phyloP scores from a whole-genome alignment of 768 basidiomycete genomes.

The Calocera viscosa region DNA sequence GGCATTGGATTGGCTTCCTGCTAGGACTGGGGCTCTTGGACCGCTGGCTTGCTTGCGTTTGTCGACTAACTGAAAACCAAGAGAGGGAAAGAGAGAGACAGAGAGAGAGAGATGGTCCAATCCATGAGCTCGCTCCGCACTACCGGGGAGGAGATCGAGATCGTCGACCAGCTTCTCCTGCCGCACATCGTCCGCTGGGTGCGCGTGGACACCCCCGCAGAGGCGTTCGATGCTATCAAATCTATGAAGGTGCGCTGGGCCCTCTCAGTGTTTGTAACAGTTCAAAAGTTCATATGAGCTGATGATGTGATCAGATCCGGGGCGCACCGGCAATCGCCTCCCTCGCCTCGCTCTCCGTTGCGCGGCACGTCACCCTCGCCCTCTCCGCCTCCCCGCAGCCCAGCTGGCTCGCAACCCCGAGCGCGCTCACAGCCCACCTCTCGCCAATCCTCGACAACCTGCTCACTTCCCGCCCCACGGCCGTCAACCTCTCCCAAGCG shows the following conservation, averaged over 20 bases:
- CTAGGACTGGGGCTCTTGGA: too few relatives aligned
- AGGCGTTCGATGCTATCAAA: conserved; percentile 89
- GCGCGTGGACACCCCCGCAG: conserved; percentile 54
- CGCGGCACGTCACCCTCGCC: conserved; percentile 47
- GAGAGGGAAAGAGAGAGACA: background rate
- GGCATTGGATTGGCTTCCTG: background rate
- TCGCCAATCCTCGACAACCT: conserved; percentile 54
- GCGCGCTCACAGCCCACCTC: conserved; percentile 43
- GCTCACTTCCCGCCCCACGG: conserved; percentile 83
- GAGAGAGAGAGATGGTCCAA: conserved; percentile 4
- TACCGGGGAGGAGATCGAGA: conserved; percentile 51
- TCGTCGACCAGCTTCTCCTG: conserved; percentile 79
- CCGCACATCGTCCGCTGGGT: conserved; percentile 61
- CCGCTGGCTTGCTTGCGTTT: too few relatives aligned
- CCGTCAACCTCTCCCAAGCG: conserved; percentile 86
- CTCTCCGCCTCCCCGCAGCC: conserved; percentile 38
- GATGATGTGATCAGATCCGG: conserved; percentile 48
- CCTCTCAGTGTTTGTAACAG: too few relatives aligned
- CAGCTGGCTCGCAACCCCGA: conserved; percentile 43
- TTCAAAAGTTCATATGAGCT: too few relatives aligned
- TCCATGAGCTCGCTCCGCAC: conserved; percentile 33
- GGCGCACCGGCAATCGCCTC: conserved; percentile 94
- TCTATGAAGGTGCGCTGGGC: conserved; percentile 64
- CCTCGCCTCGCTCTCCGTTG: conserved; percentile 69
- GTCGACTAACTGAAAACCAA: too few relatives aligned